These are phyloP conservation scores for Potentilla sterilis DNA, from an alignment of 306 rosid species.

Conservation along the genomic window DNA sequence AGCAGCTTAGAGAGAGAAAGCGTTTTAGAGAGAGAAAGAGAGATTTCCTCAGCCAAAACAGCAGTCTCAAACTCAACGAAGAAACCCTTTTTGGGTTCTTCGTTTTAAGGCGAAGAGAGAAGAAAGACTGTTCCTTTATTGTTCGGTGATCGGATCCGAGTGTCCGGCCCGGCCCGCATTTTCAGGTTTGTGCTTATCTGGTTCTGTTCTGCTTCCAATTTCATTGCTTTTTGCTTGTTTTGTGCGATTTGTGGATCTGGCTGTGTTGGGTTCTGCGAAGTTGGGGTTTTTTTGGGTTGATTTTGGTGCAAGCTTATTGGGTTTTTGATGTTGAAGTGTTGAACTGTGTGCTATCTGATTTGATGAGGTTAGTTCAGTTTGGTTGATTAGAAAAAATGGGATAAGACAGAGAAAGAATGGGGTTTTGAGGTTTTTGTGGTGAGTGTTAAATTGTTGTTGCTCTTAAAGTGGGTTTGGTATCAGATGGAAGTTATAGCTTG, in stretches of 20 bases:
- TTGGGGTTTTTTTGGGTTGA: constrained; percentile 7
- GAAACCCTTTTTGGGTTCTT: constrained; percentile 5
- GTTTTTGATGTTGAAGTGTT: background rate
- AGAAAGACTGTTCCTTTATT: too few relatives aligned
- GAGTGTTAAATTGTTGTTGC: background rate
- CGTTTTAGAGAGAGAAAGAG: background rate
- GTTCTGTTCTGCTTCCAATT: background rate
- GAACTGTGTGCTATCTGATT: background rate
- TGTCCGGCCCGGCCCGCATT: constrained; percentile 8
- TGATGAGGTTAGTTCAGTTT: constrained; percentile 5
- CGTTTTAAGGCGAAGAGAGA: background rate
- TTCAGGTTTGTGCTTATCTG: constrained; percentile 13
- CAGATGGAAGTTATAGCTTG: background rate
- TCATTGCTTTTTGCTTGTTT: background rate
- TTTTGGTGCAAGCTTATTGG: constrained; percentile 11
- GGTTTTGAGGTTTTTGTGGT: background rate
- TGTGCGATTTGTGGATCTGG: constrained; percentile 40
- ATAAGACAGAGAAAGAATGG: background rate
- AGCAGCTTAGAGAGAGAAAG: background rate
- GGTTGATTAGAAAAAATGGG: background rate
- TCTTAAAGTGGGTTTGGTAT: background rate
- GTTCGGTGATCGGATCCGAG: constrained; percentile 28
- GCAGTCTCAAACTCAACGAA: background rate
- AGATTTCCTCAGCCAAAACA: background rate
- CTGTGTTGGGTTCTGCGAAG: background rate